phyloP scores from a whole-genome alignment of 129 eudicot species.

The Tanacetum coccineum region DNA sequence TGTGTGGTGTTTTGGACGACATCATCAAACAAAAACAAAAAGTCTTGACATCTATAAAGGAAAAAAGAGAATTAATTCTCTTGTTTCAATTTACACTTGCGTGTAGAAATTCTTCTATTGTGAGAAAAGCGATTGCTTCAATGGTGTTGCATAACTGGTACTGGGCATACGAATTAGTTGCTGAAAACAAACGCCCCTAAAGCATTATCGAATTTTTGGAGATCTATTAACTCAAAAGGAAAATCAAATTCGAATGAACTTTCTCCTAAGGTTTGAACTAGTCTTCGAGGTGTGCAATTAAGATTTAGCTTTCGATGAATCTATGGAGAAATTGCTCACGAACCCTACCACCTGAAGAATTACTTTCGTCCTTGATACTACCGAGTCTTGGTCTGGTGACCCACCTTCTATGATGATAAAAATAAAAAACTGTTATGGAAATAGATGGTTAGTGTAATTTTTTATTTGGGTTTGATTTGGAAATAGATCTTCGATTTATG shows the following conservation, averaged over 20 bases:
- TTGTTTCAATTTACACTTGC: slow-evolving; percentile 78
- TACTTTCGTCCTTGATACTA: slow-evolving; percentile 71
- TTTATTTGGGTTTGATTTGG: too few relatives aligned
- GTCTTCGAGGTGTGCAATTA: slow-evolving; percentile 48
- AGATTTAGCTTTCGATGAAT: slow-evolving; percentile 63
- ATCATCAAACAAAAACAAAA: too few relatives aligned
- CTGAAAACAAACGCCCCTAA: slow-evolving; percentile 85
- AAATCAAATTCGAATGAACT: slow-evolving; percentile 47
- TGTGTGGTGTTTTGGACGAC: too few relatives aligned
- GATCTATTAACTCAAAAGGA: slow-evolving; percentile 86
- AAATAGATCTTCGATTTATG: too few relatives aligned
- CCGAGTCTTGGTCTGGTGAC: slow-evolving; percentile 70
- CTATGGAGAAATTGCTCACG: slow-evolving; percentile 71
- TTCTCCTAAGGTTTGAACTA: slow-evolving; percentile 63
- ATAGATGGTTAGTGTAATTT: too few relatives aligned
- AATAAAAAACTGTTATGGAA: too few relatives aligned
- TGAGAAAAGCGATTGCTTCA: slow-evolving; percentile 78
- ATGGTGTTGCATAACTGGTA: slow-evolving; percentile 65
- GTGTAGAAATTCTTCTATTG: slow-evolving; percentile 85
- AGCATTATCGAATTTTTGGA: slow-evolving; percentile 96
- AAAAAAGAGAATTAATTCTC: too few relatives aligned
- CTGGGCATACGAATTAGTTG: too few relatives aligned
- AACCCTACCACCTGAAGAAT: slow-evolving; percentile 70
- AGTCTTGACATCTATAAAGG: too few relatives aligned
- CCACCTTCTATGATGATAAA: too few relatives aligned